Evolutionary conservation across 2,329 filamentous ascomycete species (phyloP), one percentile per base, ranked within the genome.

Genomic region (Aspergillus nomiae): DNA sequence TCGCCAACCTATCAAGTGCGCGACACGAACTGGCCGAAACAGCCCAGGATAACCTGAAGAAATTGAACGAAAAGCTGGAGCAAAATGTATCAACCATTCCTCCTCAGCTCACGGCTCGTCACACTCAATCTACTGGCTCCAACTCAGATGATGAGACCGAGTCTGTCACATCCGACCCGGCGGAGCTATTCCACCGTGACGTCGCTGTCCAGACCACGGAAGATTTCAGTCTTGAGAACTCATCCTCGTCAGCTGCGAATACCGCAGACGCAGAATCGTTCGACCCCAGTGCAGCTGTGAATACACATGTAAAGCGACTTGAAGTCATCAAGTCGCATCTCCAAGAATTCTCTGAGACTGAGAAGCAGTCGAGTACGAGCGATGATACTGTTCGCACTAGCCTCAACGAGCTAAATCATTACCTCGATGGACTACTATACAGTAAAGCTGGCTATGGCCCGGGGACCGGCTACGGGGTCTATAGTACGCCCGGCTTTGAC

Each of bases 151-250:
- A 81, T 21, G 83, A 86, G 50, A 71, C 70, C 16, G 83, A 84
- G 26, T 84, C 82, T 50, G 69, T 80, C 19, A 80, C 78, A 60
- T 87, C 85, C 14, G 87, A 89, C 67, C 86, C 86, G 3, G 87
- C 86, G 1, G 86, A 88, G 71, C 83, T 89, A 46, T 90, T 86
- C 73, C 86, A 88, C 72, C 82, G 87, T 36, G 87, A 89, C 68
- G 83, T 86, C 63, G 87, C 85, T 57, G 88, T 86, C 0, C 87
- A 90, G 70, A 89, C 87, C 3, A 83, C 82, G 2, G 84, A 84
- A 30, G 73, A 74, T 34, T 45, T 64, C 24, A 36, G 30, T 26
- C 46, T 61, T 28, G 46, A 62, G 12, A 36, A 21, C 2, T 26
- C 34, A 34, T 59, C 28, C 32, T 56, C 12, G 26, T 60, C 5